phyloP scores from a whole-genome alignment of 129 eudicot species.

The Erigeron canadensis region DNA sequence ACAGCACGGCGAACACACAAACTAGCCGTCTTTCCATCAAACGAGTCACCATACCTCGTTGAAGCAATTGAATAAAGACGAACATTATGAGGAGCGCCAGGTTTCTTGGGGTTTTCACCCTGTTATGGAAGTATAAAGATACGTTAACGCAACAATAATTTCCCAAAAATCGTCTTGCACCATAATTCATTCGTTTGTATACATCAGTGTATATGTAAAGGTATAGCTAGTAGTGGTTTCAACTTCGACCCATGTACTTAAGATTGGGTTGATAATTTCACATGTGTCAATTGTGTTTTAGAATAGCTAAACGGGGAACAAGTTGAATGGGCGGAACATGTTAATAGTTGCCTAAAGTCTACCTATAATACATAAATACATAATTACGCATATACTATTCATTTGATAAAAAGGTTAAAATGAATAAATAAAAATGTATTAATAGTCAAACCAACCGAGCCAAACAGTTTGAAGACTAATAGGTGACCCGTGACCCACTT shows the following conservation, averaged over 20 bases:
- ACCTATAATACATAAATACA: background rate
- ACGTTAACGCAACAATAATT: background rate
- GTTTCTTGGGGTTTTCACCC: constrained; percentile 99
- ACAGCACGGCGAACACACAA: constrained; percentile 96
- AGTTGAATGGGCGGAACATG: background rate
- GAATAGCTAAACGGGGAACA: background rate
- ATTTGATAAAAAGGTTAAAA: too few species aligned
- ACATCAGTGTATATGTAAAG: background rate
- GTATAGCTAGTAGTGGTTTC: background rate
- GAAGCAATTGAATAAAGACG: constrained; percentile 98
- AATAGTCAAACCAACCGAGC: background rate
- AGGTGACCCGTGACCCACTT: background rate
- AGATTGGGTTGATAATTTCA: background rate
- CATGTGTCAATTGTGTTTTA: too few species aligned
- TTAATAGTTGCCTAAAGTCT: background rate
- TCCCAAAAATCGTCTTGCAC: background rate
- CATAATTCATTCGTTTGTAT: background rate
- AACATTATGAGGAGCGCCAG: constrained; percentile 87
- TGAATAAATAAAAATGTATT: background rate
- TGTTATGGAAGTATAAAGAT: constrained; percentile 16
- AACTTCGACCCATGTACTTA: background rate
- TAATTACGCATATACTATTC: too few species aligned
- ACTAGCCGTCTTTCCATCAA: constrained; percentile 94
- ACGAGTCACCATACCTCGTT: constrained; percentile 88
- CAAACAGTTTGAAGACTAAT: background rate